Conservation (phyloP, 1,284 basidiomycete species). For the Austroboletus niveus region DNA sequence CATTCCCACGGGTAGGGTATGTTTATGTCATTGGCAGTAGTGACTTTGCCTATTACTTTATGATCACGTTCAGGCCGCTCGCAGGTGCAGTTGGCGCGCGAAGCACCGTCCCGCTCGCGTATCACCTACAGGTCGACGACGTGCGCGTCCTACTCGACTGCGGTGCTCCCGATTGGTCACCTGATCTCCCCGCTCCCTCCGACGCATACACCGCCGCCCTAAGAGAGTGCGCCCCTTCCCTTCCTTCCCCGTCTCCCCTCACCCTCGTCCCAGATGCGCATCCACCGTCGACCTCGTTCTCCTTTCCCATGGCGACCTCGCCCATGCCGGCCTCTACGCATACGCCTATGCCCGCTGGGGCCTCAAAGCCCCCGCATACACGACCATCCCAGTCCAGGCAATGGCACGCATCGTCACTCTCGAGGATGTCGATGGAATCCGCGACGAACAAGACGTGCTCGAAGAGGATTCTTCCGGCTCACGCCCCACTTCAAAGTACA, state of each 20-base stretch:
- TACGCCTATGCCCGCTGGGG: conserved; percentile 89
- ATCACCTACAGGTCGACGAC: conserved; percentile 93
- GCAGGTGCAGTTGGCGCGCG: conserved; percentile 77
- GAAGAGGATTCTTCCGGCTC: conserved; percentile 32
- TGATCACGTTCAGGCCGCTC: conserved; percentile 93
- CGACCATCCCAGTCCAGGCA: conserved; percentile 93
- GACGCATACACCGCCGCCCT: conserved; percentile 60
- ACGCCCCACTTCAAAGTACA: conserved; percentile 47
- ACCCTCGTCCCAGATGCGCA: conserved; percentile 50
- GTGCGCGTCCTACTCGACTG: conserved; percentile 93
- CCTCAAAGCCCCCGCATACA: conserved; percentile 91
- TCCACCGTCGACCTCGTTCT: conserved; percentile 83
- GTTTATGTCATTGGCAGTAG: neutral
- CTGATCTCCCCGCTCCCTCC: conserved; percentile 50
- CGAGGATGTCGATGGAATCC: conserved; percentile 79
- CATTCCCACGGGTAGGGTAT: conserved; percentile 32
- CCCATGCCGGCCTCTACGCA: conserved; percentile 87
- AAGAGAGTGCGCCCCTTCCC: conserved; percentile 54
- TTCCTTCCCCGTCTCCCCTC: conserved; percentile 5
- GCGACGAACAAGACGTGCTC: conserved; percentile 72
- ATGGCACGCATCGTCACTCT: conserved; percentile 90
- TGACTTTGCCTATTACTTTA: conserved; percentile 34
- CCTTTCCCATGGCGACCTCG: conserved; percentile 90
- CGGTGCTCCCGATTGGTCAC: conserved; percentile 86
- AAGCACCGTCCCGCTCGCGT: conserved; percentile 67